Evolutionary conservation across 2,329 filamentous ascomycete genomes (phyloP), one percentile per base, ranked within the genome.

Genomic region (Elsinoe fawcettii): DNA sequence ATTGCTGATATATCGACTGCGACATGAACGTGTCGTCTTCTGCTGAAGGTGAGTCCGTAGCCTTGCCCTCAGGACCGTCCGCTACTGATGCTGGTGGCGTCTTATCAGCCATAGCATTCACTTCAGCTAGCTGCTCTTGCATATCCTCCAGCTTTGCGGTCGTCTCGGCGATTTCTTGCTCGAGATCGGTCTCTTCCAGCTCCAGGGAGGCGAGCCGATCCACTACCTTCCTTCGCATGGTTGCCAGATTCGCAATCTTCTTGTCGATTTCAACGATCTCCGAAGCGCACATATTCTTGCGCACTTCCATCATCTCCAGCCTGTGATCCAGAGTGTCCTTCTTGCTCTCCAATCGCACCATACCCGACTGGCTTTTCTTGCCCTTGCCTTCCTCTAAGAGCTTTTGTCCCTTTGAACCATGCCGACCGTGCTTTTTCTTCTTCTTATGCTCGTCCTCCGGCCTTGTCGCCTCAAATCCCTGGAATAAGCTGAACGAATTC

Each of bases 211-310:
- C 91, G 63, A 99, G 73, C 61, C 93, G 81, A 57, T 96, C 90
- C 58, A 99, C 73, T 46, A 97, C 87, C 60, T 96, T 95, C 67
- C 86, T 87, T 63, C 93, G 86, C 90, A 97, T 96, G 61, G 84
- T 89, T 64, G 90, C 86, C 56, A 99, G 77, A 70, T 97, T 97
- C 60, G 89, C 83, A 62, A 99, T 92, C 73, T 97, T 99, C 74
- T 87, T 91, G 73, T 99, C 93, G 60, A 99, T 96, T 67, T 99
- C 93, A 60, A 85, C 84, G 59, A 99, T 97, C 72, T 99, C 93
- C 61, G 89, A 88, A 66, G 90, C 93, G 64, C 91, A 92, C 92
- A 99, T 96, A 68, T 93, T 96, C 73, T 99, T 99, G 59, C 93
- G 83, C 61, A 97, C 84, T 2, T 86, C 82, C 75, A 97, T 84